Base-by-base conservation (phyloP, 345 rosid genomes). In the Linum tenue region DNA sequence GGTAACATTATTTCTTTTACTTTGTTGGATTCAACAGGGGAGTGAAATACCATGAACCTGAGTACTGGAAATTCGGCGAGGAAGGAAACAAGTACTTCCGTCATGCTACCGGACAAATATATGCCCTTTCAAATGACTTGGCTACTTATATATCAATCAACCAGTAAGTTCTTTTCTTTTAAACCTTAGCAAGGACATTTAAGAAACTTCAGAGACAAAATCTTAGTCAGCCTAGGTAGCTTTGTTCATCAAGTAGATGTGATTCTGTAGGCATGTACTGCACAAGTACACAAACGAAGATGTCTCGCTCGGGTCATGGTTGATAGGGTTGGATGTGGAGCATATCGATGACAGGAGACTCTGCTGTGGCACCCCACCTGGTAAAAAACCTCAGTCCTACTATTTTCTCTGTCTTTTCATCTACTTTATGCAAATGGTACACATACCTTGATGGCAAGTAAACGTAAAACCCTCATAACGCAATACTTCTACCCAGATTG, bases 1-100 rank as follows among this genome's bases (percentile, higher is more conserved):
- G 31, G 31, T 22, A 48, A 48, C 53, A 48, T 5, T 37, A 57
- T n/a, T 17, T 31, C 17, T 17, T 3, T 37, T 57, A 37, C 3
- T 57, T 31, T 22, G 10, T 48, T 48, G 14, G 14, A 17, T 5
- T 22, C 31, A 22, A 56, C 22, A 57, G 60, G 60, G 60, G 60
- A 57, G 60, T 57, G 12, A 15, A 37, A 37, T 57, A 57, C 22
- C 60, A 57, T 22, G 60, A 57, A 17, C 60, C 60, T 2, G 60
- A 57, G 60, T 57, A 57, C 35, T 57, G 60, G 60, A 57, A 57
- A 57, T 57, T 57, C 37, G 60, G 60, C 8, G 60, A 57, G 37
- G 60, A 35, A 9, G 60, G 60, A 57, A 57, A 57, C 60, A 57
- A 57, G 60, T 57, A 57, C 60, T 57, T 57, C 38, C 60, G 60